Percentiles rank a stretch among this genome's conserved stretches.
phyloP scores from a whole-genome alignment of 495 filamentous ascomycete genomes.

The Penicillium atrosanguineum region DNA sequence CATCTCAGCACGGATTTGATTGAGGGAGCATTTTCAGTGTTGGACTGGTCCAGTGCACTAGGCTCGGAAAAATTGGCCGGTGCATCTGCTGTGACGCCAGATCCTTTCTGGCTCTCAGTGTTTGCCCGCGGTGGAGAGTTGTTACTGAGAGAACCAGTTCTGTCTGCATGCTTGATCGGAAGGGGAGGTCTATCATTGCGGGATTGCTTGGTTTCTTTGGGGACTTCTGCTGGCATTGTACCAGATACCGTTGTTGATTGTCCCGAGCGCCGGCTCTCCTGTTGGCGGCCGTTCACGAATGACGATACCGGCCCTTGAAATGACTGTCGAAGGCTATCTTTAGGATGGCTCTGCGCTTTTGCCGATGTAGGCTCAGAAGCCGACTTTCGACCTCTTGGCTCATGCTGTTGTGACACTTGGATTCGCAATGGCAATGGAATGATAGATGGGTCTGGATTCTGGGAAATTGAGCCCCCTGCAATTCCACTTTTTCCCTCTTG shows the following conservation, averaged over 20 bases:
- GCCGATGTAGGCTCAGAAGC: not conserved
- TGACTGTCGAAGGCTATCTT: not conserved
- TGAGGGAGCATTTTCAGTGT: not conserved
- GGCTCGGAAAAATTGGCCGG: not conserved
- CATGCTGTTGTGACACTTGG: not conserved
- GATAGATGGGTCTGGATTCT: not conserved
- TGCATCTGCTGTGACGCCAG: not conserved
- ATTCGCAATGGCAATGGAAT: not conserved
- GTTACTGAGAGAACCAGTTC: not conserved
- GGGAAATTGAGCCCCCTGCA: not conserved
- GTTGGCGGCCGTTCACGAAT: not conserved
- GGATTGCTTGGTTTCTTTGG: not conserved
- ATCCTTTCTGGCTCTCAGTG: not conserved
- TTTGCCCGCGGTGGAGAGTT: not conserved
- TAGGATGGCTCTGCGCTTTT: not conserved
- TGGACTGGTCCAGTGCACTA: not conserved
- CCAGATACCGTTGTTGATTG: not conserved
- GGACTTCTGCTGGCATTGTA: not conserved
- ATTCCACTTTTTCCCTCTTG: not conserved
- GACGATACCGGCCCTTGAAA: not conserved
- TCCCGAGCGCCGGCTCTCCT: not conserved
- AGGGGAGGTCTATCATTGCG: slow-evolving; percentile 1
- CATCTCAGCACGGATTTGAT: not conserved
- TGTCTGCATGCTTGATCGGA: slow-evolving; percentile 11
- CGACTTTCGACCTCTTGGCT: slow-evolving; percentile 7